Percentiles rank a stretch among this genome's conserved stretches.
These are phyloP conservation scores for Fusarium fracticaudum DNA, from an alignment of 2,329 filamentous ascomycete species.

Conservation along the genomic window DNA sequence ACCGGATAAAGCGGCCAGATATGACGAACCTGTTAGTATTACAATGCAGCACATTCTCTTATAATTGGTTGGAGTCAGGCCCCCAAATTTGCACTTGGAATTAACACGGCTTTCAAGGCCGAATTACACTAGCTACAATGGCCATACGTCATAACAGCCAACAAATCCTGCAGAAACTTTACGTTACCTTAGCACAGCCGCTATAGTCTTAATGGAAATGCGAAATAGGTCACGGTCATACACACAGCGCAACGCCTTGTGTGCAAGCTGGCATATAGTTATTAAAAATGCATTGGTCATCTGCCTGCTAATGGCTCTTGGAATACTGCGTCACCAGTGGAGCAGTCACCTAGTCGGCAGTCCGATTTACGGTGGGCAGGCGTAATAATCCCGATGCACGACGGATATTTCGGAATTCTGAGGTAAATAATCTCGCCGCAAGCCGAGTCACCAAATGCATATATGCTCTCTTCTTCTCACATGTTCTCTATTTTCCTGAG, in stretches of 20 bases:
- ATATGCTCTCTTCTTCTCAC: not conserved
- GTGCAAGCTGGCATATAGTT: not conserved
- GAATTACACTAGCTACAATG: fast-evolving
- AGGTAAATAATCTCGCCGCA: not conserved
- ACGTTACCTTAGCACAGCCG: not conserved
- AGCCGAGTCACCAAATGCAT: not conserved
- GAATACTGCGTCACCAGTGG: not conserved
- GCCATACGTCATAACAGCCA: not conserved
- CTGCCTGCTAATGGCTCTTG: fast-evolving
- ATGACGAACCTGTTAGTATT: fast-evolving
- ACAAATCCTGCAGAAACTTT: fast-evolving
- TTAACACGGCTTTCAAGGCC: not conserved
- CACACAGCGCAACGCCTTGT: not conserved
- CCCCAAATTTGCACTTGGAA: not conserved
- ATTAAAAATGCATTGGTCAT: not conserved
- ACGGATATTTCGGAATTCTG: not conserved
- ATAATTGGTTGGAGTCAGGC: fast-evolving
- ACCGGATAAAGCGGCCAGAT: not conserved
- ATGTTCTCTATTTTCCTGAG: no score
- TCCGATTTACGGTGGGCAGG: fast-evolving
- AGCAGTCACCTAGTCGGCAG: fast-evolving
- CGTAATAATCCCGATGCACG: not conserved
- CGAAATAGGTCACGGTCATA: no score
- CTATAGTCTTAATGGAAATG: fast-evolving
- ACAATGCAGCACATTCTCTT: not conserved